Base-by-base conservation (phyloP, 306 rosid genomes). In the Casuarina glauca region DNA sequence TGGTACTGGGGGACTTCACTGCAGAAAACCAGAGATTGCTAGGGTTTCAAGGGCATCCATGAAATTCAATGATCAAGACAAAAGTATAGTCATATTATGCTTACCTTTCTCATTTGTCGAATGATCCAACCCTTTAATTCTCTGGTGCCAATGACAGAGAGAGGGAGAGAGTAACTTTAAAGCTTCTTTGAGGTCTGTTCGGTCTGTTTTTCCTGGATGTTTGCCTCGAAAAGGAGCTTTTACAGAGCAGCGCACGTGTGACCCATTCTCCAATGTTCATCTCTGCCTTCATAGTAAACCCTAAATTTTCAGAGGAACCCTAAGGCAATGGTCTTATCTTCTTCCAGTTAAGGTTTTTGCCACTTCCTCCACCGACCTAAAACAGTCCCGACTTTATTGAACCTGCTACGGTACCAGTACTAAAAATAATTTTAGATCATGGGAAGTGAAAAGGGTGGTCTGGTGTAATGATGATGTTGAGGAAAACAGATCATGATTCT, bases 171-270 rank as follows among this genome's bases (percentile, higher is more conserved):
- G 81, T 67, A 76, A 70, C 82, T 83, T 86, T 73, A 84, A 87
- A 74, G 62, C 74, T 87, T 88, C 87, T 62, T 77, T 72, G 85
- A 82, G 89, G 90, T 81, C 79, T 79, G 86, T 84, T 82, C 81
- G 89, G 81, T 88, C 86, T 77, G 89, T 84, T 85, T 87, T 87
- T 26, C 32, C 32, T 26, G 32, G 32, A 26, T 26, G 32, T 26
- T 86, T 91, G 90, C 98, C 98, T 94, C 93, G 97, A 83, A 88
- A 94, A 94, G 81, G 91, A 91, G 83, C 89, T 75, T 74, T 80
- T 76, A 35, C 20, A 86, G 94, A 87, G 85, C 78, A 80, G 60
- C 76, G 97, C 97, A 94, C 94, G 98, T 94, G 98, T 88, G 96
- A 85, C 93, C 89, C 97, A 84, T 76, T 86, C 78, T 86, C 96